Base-by-base conservation (phyloP, 2,329 filamentous ascomycete species). In the Zopfia rhizophila region DNA sequence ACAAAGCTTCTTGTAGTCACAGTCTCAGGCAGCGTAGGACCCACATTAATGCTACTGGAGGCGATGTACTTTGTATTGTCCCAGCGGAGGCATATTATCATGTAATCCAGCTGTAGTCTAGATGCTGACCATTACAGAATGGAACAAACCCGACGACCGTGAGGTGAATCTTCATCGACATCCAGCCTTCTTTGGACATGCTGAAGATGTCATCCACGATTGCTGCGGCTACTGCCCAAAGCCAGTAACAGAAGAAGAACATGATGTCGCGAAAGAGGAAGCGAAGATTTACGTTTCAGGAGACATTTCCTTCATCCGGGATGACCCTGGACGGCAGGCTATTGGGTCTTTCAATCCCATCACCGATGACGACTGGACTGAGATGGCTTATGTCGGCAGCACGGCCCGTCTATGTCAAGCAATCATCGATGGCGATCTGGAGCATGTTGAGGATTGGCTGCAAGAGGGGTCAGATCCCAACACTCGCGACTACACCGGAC, bases 351-450 rank as follows among this genome's bases (percentile, higher is more conserved):
- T 95, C 74, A 88, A 94, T 58, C 91, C 90, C 0, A 78, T 93
- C 25, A 92, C 88, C 0, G 85, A 90, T 29, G 81, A 90, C 38
- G 90, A 94, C 63, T 95, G 90, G 89, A 94, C 90, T 1, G 89
- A 92, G 55, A 94, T 95, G 90, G 90, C 90, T 0, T 96, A 95
- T 56, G 81, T 95, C 24, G 89, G 90, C 8, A 89, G 91, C 55
- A 92, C 89, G 1, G 85, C 84, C 25, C 78, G 82, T 12, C 78
- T 96, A 2, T 95, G 89, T 61, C 87, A 91, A 62, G 90, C 89
- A 1, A 95, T 96, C 45, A 84, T 92, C 3, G 85, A 91, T 56
- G 77, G 81, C 2, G 86, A 95, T 66, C 57, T 87, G 3, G 85
- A 89, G 25, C 81, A 84, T 51, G 87, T 95, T 3, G 70, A 83